Evolutionary conservation across 176 grass and related monocot genomes (phyloP), one percentile per base, ranked within the genome.

Genomic region (Luzula sylvatica): DNA sequence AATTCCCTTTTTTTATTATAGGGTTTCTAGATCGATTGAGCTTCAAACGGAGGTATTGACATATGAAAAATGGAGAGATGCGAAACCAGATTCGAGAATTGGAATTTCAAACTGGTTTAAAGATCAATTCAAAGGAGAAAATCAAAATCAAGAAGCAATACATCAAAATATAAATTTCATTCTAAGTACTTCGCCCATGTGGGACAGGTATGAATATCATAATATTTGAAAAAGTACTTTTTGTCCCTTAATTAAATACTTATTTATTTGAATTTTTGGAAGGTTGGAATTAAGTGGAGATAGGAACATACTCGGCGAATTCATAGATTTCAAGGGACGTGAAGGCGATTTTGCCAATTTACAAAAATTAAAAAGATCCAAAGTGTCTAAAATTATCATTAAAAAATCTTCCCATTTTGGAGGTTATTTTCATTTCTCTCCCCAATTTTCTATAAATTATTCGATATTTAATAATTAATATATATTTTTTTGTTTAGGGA

Each of bases 311-410:
- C 77, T 96, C 18, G 90, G 90, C 66, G 84, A 96, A 75, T 96
- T 96, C 58, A 75, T 89, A 5, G 81, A 89, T 65, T 96, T 96
- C 47, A 89, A 96, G 76, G 90, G 84, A 9, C 74, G 77, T 59
- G 54, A 86, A 38, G 74, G 84, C 72, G 84, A 89, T 21, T 71
- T 89, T 72, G 74, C 77, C 55, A 67, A 61, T 60, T 58, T 96
- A 57, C 81, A 76, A 89, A 82, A 61, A 59, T 59, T 96, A 24
- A 96, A 89, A 80, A 76, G 90, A 67, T 86, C 90, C 45, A 96
- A 96, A 86, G 70, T 96, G 48, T 75, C 74, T 30, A 77, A 59
- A 43, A 77, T 89, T 23, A 41, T 79, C 55, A 43, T 96, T 58
- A 83, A 96, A 74, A 96, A 96, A 49, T 70, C 84, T 20, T 82